Conservation (phyloP, 2,329 filamentous ascomycete genomes). For the Clonostachys rhizophaga region DNA sequence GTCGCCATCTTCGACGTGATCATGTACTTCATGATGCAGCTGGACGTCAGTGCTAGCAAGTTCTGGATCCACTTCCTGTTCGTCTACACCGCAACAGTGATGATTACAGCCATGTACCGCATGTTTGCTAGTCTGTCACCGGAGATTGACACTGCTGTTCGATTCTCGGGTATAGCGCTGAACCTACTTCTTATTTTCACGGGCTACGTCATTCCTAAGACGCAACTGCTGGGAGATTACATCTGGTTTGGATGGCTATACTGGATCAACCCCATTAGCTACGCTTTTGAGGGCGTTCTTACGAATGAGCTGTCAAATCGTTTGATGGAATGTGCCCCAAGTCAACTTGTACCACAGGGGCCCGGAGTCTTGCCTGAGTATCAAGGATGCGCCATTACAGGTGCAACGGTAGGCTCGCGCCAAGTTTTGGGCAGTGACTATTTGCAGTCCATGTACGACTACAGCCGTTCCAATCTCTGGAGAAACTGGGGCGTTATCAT, state of each 20-base stretch:
- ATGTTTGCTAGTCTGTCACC: slow-evolving; percentile 53
- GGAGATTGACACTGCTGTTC: slow-evolving; percentile 58
- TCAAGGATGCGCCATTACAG: slow-evolving; percentile 50
- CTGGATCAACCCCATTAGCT: slow-evolving; percentile 60
- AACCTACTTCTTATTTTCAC: slow-evolving; percentile 62
- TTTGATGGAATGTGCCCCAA: slow-evolving; percentile 38
- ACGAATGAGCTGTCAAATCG: slow-evolving; percentile 50
- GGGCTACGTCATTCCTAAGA: slow-evolving; percentile 56
- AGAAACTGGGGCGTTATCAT: slow-evolving; percentile 72
- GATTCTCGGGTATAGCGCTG: slow-evolving; percentile 49
- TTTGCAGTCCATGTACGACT: slow-evolving; percentile 45
- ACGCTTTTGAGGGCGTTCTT: slow-evolving; percentile 58
- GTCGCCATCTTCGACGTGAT: slow-evolving; percentile 64
- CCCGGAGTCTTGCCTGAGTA: slow-evolving; percentile 31
- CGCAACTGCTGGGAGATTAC: slow-evolving; percentile 45
- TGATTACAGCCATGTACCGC: slow-evolving; percentile 52
- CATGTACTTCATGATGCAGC: slow-evolving; percentile 72
- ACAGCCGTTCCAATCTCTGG: slow-evolving; percentile 53
- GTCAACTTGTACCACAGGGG: slow-evolving; percentile 40
- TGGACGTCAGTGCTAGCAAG: slow-evolving; percentile 58
- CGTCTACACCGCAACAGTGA: slow-evolving; percentile 49
- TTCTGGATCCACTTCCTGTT: slow-evolving; percentile 65
- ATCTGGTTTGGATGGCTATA: slow-evolving; percentile 70
- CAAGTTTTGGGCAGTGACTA: slow-evolving; percentile 49
- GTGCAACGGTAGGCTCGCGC: slow-evolving; percentile 39